phyloP scores from a whole-genome alignment of 2,329 filamentous ascomycete species.

The Triangularia verruculosa region DNA sequence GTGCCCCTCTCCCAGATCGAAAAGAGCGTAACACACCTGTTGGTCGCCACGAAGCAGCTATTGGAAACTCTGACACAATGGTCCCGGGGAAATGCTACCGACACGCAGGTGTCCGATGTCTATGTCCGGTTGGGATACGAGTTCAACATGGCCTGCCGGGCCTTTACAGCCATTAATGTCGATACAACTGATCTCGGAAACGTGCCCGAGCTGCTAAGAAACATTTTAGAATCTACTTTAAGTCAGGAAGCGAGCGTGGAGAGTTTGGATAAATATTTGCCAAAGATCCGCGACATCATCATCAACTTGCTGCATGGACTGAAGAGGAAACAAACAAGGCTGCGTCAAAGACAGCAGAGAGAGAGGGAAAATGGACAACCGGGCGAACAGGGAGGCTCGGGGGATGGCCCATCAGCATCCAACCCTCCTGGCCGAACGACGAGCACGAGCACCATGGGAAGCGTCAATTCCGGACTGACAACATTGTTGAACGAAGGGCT shows the following conservation, averaged over 20 bases:
- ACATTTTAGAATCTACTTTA: conserved; percentile 90
- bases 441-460: conserved; percentile 58
- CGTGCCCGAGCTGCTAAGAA: conserved; percentile 84
- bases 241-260: conserved; percentile 94
- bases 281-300: conserved; percentile 95
- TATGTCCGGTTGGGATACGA: conserved; percentile 97
- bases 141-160: conserved; percentile 97
- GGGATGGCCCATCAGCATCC: conserved; percentile 32
- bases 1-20: conserved; percentile 91
- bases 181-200: conserved; percentile 93
- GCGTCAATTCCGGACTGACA: conserved; percentile 55
- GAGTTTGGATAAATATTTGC: conserved; percentile 90
- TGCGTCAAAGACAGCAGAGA: conserved; percentile 62
- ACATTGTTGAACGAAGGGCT: conserved; percentile 59
- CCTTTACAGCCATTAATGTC: conserved; percentile 94
- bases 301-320: conserved; percentile 94
- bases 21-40: conserved; percentile 95
- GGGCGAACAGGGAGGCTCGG: conserved; percentile 28
- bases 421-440: conserved; percentile 47
- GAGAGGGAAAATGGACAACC: conserved; percentile 48
- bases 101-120: conserved; percentile 95
- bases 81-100: conserved; percentile 88
- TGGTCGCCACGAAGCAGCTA: conserved; percentile 96
- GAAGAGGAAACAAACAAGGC: conserved; percentile 92
- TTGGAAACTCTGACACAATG: conserved; percentile 96